Evolutionary conservation across 176 grass and related monocot species (phyloP).

Genomic region (Otatea glauca): DNA sequence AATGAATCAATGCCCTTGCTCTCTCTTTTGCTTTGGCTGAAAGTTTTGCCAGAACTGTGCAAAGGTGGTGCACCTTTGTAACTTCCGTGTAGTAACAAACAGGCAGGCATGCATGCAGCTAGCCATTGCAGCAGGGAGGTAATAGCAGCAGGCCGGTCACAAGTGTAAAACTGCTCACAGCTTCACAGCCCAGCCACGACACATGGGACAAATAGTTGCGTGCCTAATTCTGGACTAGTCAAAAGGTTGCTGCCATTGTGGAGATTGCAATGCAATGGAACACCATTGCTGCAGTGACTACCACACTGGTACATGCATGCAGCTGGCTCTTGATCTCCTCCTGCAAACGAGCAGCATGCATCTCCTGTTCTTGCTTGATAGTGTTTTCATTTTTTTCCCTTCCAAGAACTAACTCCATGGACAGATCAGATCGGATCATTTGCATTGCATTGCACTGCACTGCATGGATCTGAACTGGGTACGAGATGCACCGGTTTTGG

Average conservation of each 20-base stretch:
- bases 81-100: conserved; percentile 17
- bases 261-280: not conserved
- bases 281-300: not conserved
- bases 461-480: not conserved
- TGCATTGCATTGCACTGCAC: not conserved
- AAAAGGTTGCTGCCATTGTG: conserved; percentile 31
- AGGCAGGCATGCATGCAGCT: not conserved
- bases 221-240: conserved; percentile 49
- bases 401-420: conserved; percentile 3
- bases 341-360: not conserved
- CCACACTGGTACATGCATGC: too few relatives aligned
- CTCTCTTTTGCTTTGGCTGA: conserved; percentile 9
- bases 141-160: too few relatives aligned
- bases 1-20: not conserved
- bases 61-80: conserved; percentile 43
- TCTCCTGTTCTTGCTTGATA: not conserved
- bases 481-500: not conserved
- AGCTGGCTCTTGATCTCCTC: not conserved
- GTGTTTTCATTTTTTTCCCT: not conserved
- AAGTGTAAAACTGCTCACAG: not conserved
- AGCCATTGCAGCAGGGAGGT: conserved; percentile 19
- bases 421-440: not conserved
- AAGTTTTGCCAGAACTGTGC: conserved; percentile 33
- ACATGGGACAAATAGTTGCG: conserved; percentile 31
- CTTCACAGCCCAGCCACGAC: not conserved